Evolutionary conservation across 2,329 filamentous ascomycete genomes (phyloP).

Genomic region (Alternaria consortialis): DNA sequence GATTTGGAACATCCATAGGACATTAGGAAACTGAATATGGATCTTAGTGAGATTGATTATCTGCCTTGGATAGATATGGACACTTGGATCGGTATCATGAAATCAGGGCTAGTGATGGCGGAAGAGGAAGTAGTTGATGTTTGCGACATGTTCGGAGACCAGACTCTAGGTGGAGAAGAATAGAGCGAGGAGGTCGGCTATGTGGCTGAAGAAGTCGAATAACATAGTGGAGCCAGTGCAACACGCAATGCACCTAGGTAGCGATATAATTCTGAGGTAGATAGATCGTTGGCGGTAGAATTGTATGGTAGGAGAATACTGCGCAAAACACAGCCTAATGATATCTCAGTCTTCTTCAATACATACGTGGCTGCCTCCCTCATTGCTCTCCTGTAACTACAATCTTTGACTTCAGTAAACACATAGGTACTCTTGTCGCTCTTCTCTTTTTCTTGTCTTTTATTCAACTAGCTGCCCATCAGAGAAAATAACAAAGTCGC

Average conservation of each 20-base stretch:
- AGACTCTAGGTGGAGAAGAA: neutral
- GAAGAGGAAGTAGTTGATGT: neutral
- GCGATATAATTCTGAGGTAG: neutral
- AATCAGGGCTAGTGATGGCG: neutral
- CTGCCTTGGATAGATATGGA: neutral
- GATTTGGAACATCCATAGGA: neutral
- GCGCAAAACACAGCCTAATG: neutral
- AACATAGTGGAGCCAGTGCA: neutral
- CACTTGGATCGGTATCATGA: neutral
- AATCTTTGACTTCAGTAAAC: neutral
- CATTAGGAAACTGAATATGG: neutral
- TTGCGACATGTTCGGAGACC: neutral
- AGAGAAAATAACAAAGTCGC: conserved; percentile 27
- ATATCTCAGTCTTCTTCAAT: neutral
- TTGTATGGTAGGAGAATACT: neutral
- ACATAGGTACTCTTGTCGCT: neutral
- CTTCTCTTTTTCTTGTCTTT: neutral
- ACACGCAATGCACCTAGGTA: neutral
- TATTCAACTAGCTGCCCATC: neutral
- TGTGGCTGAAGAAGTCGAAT: neutral
- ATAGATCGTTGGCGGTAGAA: neutral
- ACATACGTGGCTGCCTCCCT: neutral
- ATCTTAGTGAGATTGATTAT: neutral
- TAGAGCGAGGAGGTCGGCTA: neutral
- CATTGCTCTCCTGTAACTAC: neutral